Evolutionary conservation across 495 filamentous ascomycete species (phyloP).

Genomic region (Trypethelium eluteriae): DNA sequence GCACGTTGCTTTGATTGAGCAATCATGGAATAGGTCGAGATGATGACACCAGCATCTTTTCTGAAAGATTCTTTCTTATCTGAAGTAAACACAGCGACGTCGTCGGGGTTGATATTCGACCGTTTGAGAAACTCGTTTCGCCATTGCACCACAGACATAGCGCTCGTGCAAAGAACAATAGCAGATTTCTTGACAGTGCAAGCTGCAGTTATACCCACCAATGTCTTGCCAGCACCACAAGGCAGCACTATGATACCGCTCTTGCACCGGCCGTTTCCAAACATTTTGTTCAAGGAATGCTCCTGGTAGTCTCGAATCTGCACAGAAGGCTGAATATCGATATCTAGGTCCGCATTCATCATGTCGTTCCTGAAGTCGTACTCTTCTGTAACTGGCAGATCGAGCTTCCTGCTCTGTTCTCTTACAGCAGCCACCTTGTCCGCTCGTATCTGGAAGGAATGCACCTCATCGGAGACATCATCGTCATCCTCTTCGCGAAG

Average conservation of each 20-base stretch:
- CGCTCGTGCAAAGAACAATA: slow-evolving; percentile 90
- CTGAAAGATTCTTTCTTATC: slow-evolving; percentile 87
- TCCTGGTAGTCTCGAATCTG: slow-evolving; percentile 92
- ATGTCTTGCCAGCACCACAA: slow-evolving; percentile 93
- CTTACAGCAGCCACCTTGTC: slow-evolving; percentile 74
- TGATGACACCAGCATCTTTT: slow-evolving; percentile 85
- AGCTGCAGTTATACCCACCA: slow-evolving; percentile 93
- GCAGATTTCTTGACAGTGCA: slow-evolving; percentile 96
- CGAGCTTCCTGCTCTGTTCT: slow-evolving; percentile 68
- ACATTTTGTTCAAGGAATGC: slow-evolving; percentile 97
- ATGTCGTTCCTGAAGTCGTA: slow-evolving; percentile 97
- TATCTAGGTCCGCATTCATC: slow-evolving; percentile 80
- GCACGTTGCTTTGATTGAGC: slow-evolving; percentile 78
- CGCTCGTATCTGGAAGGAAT: slow-evolving; percentile 86
- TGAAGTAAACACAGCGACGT: slow-evolving; percentile 91
- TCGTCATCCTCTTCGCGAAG: slow-evolving; percentile 68
- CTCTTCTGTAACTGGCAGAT: slow-evolving; percentile 84
- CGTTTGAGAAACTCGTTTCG: slow-evolving; percentile 91
- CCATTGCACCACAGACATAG: slow-evolving; percentile 98
- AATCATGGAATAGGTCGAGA: slow-evolving; percentile 98
- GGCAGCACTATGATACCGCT: slow-evolving; percentile 96
- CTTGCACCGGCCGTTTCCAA: slow-evolving; percentile 92
- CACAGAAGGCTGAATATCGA: slow-evolving; percentile 76
- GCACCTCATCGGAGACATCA: slow-evolving; percentile 78
- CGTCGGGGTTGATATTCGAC: slow-evolving; percentile 92